phyloP scores from a whole-genome alignment of 169 alveolate species.

The Eimeria maxima region DNA sequence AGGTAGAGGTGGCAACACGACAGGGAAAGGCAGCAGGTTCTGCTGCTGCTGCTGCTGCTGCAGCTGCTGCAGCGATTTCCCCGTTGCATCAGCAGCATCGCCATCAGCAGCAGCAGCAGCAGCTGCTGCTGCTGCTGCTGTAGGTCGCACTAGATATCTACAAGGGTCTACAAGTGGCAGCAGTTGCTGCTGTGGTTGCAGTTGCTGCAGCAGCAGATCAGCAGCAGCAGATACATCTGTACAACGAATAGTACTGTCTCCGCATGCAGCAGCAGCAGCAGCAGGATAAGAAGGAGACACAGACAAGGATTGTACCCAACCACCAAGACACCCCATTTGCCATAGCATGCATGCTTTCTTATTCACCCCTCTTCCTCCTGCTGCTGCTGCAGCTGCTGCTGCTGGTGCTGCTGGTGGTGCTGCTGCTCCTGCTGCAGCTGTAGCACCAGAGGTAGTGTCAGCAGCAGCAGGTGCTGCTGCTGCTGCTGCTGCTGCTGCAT shows the following conservation, averaged over 20 bases:
- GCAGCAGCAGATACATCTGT: constrained; percentile 41
- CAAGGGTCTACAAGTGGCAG: background rate
- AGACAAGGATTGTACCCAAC: constrained; percentile 92
- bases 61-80: background rate
- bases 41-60: constrained; percentile 29
- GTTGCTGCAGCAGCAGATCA: constrained; percentile 13
- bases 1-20: constrained; percentile 10
- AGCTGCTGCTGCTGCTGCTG: too few species aligned
- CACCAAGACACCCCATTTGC: constrained; percentile 47
- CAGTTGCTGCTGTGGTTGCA: background rate
- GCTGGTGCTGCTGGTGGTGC: background rate
- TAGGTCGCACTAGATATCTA: background rate
- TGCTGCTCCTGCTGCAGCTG: background rate
- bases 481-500: background rate
- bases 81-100: background rate
- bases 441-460: background rate
- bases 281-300: constrained; percentile 93
- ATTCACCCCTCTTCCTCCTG: background rate
- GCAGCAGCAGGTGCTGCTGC: background rate
- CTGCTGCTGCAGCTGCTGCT: constrained; percentile 38
- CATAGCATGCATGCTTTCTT: background rate
- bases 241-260: constrained; percentile 55
- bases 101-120: background rate
- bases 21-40: background rate
- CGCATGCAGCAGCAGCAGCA: constrained; percentile 82